Evolutionary conservation across 2,329 filamentous ascomycete species (phyloP), one percentile per base, ranked within the genome.

Genomic region (Xenosphaeropsis pyriputrescens): DNA sequence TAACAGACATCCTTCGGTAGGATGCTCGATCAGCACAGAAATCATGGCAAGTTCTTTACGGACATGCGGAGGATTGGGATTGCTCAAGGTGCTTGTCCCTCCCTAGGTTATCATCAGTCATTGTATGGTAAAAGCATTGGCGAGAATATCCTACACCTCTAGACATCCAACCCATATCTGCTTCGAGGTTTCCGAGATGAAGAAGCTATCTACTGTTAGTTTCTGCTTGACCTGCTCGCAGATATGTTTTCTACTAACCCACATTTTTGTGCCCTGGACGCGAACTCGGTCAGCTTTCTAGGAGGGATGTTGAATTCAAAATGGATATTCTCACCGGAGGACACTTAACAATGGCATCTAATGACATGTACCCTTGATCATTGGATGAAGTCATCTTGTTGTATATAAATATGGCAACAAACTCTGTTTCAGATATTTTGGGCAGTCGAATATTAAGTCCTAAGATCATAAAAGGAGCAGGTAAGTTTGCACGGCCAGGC

Each of bases 171-270:
- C 37, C 37, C 18, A 34, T 34, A 32, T 38, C 37, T 15, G 5
- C 30, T 17, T 38, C 37, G n/a, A 38, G 31, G 13, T 22, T 11
- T 3, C 37, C 37, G n/a, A 38, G 37, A 38, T 38, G 22, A 14
- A 38, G 30, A 29, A 38, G 37, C 37, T 34, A 38, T 5, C 13
- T 3, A 4, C 12, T 15, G 15, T 37, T 31, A 32, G 36, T 17
- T 6, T 31, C 12, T 5, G 26, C 5, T 15, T 15, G 2, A 18
- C 12, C n/a, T 22, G n/a, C 8, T 22, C 6, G 33, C 15, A 14
- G 18, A 13, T 6, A 3, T 6, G 6, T 22, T 18, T 19, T 35
- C n/a, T n/a, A n/a, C n/a, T 18, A 6, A 35, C 33, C 33, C 33
- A 35, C 18, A 35, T 14, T 19, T 35, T 35, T n/a, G 33, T 35